Evolutionary conservation across 176 grass and related monocot genomes (phyloP), one percentile per base, ranked within the genome.

Genomic region (Raddia guianensis): DNA sequence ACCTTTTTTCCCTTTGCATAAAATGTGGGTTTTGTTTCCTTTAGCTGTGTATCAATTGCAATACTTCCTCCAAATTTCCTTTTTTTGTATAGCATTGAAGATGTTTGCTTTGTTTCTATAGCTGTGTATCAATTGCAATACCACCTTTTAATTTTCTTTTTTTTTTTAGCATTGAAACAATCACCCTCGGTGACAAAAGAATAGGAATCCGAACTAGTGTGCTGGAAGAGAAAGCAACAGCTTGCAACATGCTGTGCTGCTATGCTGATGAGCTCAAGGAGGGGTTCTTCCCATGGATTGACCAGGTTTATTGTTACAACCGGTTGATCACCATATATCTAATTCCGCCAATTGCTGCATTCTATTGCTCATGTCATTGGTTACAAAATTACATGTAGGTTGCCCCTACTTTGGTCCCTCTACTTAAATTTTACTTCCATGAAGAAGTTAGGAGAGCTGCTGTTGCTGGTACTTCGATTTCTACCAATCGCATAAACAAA

Each of bases 231-330:
- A 99, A 99, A 90, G 97, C 97, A 67, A 99, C 97, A 37, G 97
- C 97, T 65, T 99, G 97, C 80, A 99, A 99, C 76, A 99, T 99
- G 97, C 90, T 99, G 6, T 96, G 97, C 84, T 99, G 97, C 65
- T 99, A 99, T 83, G 97, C 97, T 68, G 97, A 99, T 90, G 97
- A 99, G 60, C 93, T 99, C 35, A 95, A 99, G 72, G 97, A 99
- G 79, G 97, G 97, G 7, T 99, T 99, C 89, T 99, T 88, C 72
- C 97, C 97, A 57, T 99, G 97, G 97, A 95, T 99, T 45, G 97
- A 99, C 82, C 97, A 99, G 96, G 96, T 99, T 89, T 76, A 33
- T 79, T 59, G 55, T 57, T 50, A 46, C 4, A 19, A 51, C n/a
- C 42, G 56, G 33, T 21, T 3, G 5, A n/a, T 47, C 8, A 63